Conservation (phyloP, 148 eudicot genomes). For the Limonium bicolor region DNA sequence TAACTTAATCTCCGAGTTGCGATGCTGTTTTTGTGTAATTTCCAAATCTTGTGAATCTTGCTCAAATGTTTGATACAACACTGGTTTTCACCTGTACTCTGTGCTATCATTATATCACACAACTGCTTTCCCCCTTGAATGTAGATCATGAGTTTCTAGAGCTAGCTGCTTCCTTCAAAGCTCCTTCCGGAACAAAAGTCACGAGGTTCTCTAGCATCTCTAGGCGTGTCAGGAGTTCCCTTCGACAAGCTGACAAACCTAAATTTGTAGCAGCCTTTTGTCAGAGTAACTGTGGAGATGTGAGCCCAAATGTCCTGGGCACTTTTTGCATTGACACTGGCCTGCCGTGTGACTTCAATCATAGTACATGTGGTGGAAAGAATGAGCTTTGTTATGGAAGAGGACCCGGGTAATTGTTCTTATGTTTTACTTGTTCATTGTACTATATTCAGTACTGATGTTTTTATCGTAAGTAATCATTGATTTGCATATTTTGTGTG, state of each 20-base stretch:
- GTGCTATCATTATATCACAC: not conserved
- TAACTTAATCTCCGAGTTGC: not conserved
- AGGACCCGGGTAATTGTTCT: slow-evolving; percentile 73
- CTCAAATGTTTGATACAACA: too few relatives aligned
- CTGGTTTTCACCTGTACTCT: too few relatives aligned
- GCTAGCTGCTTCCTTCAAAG: slow-evolving; percentile 61
- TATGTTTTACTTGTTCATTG: not conserved
- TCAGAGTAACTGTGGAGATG: slow-evolving; percentile 94
- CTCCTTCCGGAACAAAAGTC: slow-evolving; percentile 55
- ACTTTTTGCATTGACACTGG: slow-evolving; percentile 88
- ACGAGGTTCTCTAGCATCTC: slow-evolving; percentile 50
- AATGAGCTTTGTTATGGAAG: slow-evolving; percentile 87
- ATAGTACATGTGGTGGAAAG: slow-evolving; percentile 95
- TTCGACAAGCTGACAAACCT: slow-evolving; percentile 55
- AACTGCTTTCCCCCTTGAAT: too few relatives aligned
- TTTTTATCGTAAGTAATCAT: too few relatives aligned
- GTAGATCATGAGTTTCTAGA: slow-evolving; percentile 70
- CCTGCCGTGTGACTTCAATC: slow-evolving; percentile 81
- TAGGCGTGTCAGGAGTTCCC: slow-evolving; percentile 63
- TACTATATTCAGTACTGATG: not conserved
- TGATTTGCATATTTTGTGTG: not conserved
- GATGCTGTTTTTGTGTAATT: not conserved
- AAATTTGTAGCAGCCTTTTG: slow-evolving; percentile 86
- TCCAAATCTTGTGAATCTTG: too few relatives aligned
- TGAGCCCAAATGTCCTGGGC: slow-evolving; percentile 92